These are phyloP conservation scores for Rosa rugosa DNA, from an alignment of 306 rosid genomes.

Conservation along the genomic window DNA sequence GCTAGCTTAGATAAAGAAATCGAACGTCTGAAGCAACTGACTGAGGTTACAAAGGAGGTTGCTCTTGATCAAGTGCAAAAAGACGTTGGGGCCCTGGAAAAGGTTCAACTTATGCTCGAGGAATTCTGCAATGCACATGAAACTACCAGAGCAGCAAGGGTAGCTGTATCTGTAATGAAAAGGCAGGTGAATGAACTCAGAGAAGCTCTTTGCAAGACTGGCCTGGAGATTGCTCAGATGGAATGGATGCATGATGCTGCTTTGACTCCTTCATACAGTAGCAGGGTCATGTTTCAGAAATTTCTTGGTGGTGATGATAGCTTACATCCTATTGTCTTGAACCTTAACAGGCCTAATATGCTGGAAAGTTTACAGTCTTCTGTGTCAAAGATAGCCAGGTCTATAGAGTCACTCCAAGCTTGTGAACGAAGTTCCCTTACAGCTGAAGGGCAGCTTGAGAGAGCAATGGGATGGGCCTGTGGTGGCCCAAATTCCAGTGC, in stretches of 20 bases:
- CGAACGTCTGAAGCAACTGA: constrained; percentile 62
- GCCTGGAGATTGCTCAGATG: constrained; percentile 81
- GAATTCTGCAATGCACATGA: constrained; percentile 91
- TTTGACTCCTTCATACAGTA: constrained; percentile 65
- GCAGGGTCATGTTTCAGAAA: constrained; percentile 58
- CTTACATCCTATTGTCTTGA: constrained; percentile 55
- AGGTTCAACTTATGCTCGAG: constrained; percentile 70
- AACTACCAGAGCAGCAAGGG: constrained; percentile 90
- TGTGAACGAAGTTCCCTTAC: constrained; percentile 69
- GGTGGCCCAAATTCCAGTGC: constrained; percentile 74
- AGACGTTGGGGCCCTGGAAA: constrained; percentile 55
- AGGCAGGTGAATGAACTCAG: constrained; percentile 72
- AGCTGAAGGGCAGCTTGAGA: constrained; percentile 94
- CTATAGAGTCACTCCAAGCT: constrained; percentile 75
- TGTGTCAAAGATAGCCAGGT: constrained; percentile 71
- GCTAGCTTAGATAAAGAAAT: constrained; percentile 71
- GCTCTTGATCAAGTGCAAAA: constrained; percentile 52
- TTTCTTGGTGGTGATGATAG: constrained; percentile 64
- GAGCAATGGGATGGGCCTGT: constrained; percentile 99
- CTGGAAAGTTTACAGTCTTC: constrained; percentile 74
- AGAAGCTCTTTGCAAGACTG: constrained; percentile 73
- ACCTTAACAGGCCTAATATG: constrained; percentile 68
- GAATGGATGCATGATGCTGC: constrained; percentile 82
- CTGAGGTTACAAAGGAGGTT: constrained; percentile 54
- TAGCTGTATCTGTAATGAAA: constrained; percentile 75